Conservation (phyloP, 78 protist genomes). For the Monocercomonoides exilis region DNA sequence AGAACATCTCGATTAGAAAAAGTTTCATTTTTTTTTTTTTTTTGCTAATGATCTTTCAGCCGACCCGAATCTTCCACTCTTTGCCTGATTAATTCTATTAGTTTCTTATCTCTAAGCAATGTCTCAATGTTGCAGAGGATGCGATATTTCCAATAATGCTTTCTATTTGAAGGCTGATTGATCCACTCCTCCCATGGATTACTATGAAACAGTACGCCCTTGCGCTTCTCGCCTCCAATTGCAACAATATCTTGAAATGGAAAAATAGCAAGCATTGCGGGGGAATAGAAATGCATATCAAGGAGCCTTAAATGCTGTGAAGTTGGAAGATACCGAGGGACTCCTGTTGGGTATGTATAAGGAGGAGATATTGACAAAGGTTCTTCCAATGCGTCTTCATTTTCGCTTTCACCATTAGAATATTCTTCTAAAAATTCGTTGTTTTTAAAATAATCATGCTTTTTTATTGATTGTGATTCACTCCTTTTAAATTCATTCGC, state of each 20-base stretch:
- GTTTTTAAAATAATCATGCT: background rate
- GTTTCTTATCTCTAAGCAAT: background rate
- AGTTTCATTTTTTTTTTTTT: no score
- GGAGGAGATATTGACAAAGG: no score
- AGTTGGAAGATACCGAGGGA: background rate
- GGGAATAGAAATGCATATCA: constrained; percentile 14
- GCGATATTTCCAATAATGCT: constrained; percentile 33
- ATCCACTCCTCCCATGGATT: background rate
- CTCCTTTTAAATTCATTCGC: background rate
- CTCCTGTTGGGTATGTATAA: no score
- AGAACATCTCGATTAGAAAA: no score
- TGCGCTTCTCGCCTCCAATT: background rate
- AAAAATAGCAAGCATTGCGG: constrained; percentile 20
- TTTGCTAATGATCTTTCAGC: background rate
- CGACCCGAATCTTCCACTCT: constrained; percentile 18
- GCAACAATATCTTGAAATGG: background rate
- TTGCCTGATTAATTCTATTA: background rate
- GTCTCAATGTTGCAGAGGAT: constrained; percentile 7
- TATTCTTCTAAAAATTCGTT: background rate
- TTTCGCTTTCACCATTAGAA: background rate
- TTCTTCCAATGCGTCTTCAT: no score
- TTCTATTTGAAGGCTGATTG: constrained; percentile 6
- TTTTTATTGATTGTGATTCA: background rate
- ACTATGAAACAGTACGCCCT: background rate
- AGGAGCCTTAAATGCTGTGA: background rate